These are phyloP conservation scores for Aspergillus homomorphus DNA, from an alignment of 495 filamentous ascomycete genomes.

Conservation along the genomic window DNA sequence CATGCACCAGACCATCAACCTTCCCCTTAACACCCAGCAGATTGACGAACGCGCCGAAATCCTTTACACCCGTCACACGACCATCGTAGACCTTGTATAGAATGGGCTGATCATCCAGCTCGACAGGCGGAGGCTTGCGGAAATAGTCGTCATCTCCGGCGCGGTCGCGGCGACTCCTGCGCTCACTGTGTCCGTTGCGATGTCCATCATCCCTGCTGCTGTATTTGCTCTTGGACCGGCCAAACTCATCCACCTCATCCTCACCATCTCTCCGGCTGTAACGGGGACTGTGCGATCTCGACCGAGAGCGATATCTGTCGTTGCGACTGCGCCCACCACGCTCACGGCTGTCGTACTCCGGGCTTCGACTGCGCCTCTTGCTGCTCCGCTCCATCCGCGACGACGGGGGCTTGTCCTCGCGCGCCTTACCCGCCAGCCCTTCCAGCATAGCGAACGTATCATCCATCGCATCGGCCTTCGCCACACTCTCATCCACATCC, in stretches of 20 bases:
- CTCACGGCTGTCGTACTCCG: slow-evolving; percentile 53
- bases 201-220: slow-evolving; percentile 41
- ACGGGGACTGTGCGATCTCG: slow-evolving; percentile 51
- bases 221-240: slow-evolving; percentile 43
- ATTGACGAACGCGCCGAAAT: slow-evolving; percentile 95
- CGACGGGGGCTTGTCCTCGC: slow-evolving; percentile 32
- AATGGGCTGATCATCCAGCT: slow-evolving; percentile 76
- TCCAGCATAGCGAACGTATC: slow-evolving; percentile 93
- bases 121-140: slow-evolving; percentile 67
- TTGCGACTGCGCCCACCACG: slow-evolving; percentile 50
- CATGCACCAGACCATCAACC: slow-evolving; percentile 89
- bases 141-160: slow-evolving; percentile 62
- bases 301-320: slow-evolving; percentile 53
- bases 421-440: slow-evolving; percentile 70
- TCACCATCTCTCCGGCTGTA: slow-evolving; percentile 51
- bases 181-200: slow-evolving; percentile 39
- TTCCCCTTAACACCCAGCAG: slow-evolving; percentile 82
- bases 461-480: slow-evolving; percentile 67
- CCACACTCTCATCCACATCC: slow-evolving; percentile 31
- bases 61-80: slow-evolving; percentile 83
- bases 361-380: slow-evolving; percentile 72
- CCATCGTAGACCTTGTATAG: slow-evolving; percentile 90
- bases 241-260: slow-evolving; percentile 63
- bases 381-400: slow-evolving; percentile 35
- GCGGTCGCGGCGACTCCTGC: slow-evolving; percentile 38